These are phyloP conservation scores for Globisporangium abappressorium DNA, from an alignment of 352 stramenopile species.

Conservation along the genomic window DNA sequence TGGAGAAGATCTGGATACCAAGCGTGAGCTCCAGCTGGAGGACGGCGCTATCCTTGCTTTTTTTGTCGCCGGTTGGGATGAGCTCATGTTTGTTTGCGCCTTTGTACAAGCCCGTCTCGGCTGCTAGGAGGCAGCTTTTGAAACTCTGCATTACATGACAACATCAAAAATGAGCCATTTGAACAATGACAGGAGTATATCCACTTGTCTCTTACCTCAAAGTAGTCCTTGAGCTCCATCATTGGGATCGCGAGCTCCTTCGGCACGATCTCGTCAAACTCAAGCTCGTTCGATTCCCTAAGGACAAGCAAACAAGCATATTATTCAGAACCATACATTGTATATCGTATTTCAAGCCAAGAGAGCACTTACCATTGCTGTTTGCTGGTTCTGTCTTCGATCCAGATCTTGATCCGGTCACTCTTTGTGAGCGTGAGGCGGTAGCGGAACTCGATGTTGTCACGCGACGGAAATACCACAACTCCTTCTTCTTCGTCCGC, in stretches of 20 bases:
- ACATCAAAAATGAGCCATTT: neutral
- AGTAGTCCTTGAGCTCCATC: conserved; percentile 15
- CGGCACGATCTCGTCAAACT: conserved; percentile 1
- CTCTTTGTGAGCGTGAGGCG: neutral
- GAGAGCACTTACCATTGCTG: conserved; percentile 4
- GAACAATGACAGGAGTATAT: neutral
- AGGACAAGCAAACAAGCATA: neutral
- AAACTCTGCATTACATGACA: neutral
- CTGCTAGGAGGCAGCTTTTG: conserved; percentile 8
- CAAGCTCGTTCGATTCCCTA: conserved; percentile 14
- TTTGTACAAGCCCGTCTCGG: neutral
- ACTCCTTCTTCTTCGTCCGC: conserved; percentile 16
- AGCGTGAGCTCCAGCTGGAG: conserved; percentile 9
- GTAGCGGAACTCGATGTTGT: conserved; percentile 6
- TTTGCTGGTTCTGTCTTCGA: conserved; percentile 8
- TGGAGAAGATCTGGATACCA: conserved; percentile 9
- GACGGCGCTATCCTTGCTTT: neutral
- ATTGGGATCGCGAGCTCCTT: conserved; percentile 1
- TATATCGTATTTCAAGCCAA: neutral
- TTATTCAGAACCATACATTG: too few species aligned
- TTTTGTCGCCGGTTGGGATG: neutral
- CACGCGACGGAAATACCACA: conserved; percentile 4
- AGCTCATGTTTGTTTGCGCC: conserved; percentile 10
- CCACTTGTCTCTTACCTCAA: neutral
- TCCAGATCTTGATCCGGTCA: neutral